Evolutionary conservation across 2,329 filamentous ascomycete genomes (phyloP), one percentile per base, ranked within the genome.

Genomic region (Monosporascus sp.): DNA sequence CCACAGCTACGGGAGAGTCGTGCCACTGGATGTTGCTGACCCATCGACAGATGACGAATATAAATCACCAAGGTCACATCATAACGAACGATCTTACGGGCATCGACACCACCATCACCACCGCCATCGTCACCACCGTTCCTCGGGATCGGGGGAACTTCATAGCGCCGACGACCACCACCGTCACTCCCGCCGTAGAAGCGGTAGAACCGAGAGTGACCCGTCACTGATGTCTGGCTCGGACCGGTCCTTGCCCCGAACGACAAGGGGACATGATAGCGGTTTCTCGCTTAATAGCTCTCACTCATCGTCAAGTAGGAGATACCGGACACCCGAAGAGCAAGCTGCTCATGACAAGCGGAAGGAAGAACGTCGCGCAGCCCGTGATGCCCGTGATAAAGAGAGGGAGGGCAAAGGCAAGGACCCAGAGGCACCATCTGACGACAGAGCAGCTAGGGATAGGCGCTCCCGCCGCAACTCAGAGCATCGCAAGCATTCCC

Each of bases 11-110:
- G 65, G 63, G 61, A 61, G 67, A 60, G 68, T 73, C 58, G 65
- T 68, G 60, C 71, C 71, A 63, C 67, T 74, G 70, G 71, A 73
- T 69, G 73, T 76, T 76, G 73, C 79, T 82, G 76, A 82, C 78
- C 72, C 76, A 66, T 77, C 73, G 69, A 71, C 73, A 82, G 78
- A 79, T 70, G 76, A 78, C 60, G 64, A 77, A 68, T 64, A 68
- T 65, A 63, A 73, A 68, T 65, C 70, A 72, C 56, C 63, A 62
- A 68, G 68, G 53, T 65, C 68, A 46, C 68, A 69, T 58, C 70
- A 74, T 56, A 69, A 37, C 44, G 51, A 53, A 26, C 54, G 55
- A 47, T 56, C 51, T 37, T 58, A 56, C 20, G 63, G 63, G 52
- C 60, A 55, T 52, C 60, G 57, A 59, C 64, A 54, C 58, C 63